Evolutionary conservation across 371 early-diverging fungal species (phyloP).

Genomic region (Actinomucor elegans): DNA sequence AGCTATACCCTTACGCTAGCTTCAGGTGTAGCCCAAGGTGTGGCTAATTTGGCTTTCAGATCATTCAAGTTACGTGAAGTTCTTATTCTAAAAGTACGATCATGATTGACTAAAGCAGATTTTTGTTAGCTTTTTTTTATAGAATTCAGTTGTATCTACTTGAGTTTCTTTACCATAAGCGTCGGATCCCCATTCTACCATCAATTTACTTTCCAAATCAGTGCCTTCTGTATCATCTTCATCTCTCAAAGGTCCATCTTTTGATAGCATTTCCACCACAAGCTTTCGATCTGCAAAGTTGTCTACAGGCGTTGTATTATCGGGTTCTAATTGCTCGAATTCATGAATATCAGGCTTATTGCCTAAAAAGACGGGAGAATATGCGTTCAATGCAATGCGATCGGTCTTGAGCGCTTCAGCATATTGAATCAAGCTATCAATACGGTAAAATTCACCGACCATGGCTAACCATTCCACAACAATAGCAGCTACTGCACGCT

Average conservation of each 20-base stretch:
- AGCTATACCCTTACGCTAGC: slow-evolving; percentile 11
- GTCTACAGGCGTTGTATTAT: slow-evolving; percentile 23
- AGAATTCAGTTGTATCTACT: too few relatives aligned
- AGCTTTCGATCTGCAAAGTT: slow-evolving; percentile 32
- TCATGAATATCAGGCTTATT: slow-evolving; percentile 8
- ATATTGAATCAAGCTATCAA: slow-evolving; percentile 30
- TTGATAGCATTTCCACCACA: slow-evolving; percentile 40
- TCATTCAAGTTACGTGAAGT: slow-evolving; percentile 47
- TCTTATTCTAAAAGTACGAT: slow-evolving; percentile 45
- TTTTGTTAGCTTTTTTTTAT: too few relatives aligned
- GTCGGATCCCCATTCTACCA: slow-evolving; percentile 40
- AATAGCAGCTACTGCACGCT: slow-evolving; percentile 59
- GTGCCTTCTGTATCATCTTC: slow-evolving; percentile 48
- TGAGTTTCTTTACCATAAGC: slow-evolving; percentile 23
- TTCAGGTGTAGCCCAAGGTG: slow-evolving; percentile 40
- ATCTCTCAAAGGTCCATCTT: slow-evolving; percentile 43
- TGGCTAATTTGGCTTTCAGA: slow-evolving; percentile 45
- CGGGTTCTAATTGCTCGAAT: slow-evolving; percentile 32
- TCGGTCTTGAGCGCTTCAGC: slow-evolving; percentile 30
- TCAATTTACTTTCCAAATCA: slow-evolving; percentile 44
- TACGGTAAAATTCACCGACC: slow-evolving; percentile 40
- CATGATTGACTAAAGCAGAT: slow-evolving; percentile 32
- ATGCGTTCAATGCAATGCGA: slow-evolving; percentile 33
- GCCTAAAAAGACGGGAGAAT: slow-evolving; percentile 30
- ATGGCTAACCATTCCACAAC: slow-evolving; percentile 55